phyloP scores from a whole-genome alignment of 2,329 filamentous ascomycete genomes.

The Erysiphe pulchra region DNA sequence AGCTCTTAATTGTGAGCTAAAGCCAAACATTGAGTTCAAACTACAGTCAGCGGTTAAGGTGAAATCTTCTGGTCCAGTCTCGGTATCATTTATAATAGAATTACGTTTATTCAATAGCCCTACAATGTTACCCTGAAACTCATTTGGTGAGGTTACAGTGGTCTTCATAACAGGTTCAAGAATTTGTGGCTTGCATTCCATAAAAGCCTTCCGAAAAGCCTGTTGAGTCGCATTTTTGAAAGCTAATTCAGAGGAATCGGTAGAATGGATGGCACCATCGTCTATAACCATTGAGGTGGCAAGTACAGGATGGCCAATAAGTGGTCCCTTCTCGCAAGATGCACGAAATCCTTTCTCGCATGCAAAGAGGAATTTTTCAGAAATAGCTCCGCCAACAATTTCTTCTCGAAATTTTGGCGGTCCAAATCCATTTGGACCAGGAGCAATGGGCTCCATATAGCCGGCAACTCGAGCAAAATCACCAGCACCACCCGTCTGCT shows the following conservation, averaged over 20 bases:
- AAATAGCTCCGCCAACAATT: constrained; percentile 71
- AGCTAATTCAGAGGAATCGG: constrained; percentile 87
- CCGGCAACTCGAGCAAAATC: constrained; percentile 86
- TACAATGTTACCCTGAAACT: constrained; percentile 93
- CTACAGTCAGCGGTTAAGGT: constrained; percentile 79
- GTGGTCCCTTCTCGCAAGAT: constrained; percentile 61
- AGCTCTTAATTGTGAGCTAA: constrained; percentile 71
- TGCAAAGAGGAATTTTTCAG: constrained; percentile 84
- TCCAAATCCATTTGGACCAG: constrained; percentile 21
- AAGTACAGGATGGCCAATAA: constrained; percentile 81
- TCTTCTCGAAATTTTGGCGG: constrained; percentile 67
- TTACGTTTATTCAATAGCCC: constrained; percentile 92
- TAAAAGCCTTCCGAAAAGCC: constrained; percentile 87
- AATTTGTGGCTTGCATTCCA: constrained; percentile 53
- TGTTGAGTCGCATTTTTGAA: constrained; percentile 90
- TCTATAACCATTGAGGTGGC: constrained; percentile 79
- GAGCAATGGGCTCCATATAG: constrained; percentile 59
- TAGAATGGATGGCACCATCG: constrained; percentile 91
- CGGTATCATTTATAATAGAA: constrained; percentile 82
- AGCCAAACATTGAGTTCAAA: constrained; percentile 94
- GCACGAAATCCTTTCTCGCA: constrained; percentile 85
- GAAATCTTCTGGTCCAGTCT: constrained; percentile 84
- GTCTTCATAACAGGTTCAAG: constrained; percentile 98
- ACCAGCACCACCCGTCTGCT: constrained; percentile 84
- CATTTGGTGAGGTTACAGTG: constrained; percentile 78